These are phyloP conservation scores for Thielaviopsis ethacetica DNA, from an alignment of 2,329 filamentous ascomycete genomes.

Conservation along the genomic window DNA sequence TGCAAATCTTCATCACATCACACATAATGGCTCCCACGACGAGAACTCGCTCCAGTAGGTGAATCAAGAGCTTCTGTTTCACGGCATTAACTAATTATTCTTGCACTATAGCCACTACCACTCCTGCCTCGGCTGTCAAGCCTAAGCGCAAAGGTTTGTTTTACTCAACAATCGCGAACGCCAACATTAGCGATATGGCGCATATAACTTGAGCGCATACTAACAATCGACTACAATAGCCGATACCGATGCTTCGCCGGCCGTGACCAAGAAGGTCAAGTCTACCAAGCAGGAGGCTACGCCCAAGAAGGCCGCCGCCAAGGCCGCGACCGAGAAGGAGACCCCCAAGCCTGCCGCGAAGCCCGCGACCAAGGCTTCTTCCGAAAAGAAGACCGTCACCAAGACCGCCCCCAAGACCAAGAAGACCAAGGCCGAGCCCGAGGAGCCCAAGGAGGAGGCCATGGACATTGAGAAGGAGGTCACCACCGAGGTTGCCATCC, in stretches of 20 bases:
- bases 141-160: slow-evolving; percentile 24
- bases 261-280: slow-evolving; percentile 30
- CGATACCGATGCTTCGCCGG: slow-evolving; percentile 28
- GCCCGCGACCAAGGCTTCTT: slow-evolving; percentile 12
- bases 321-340: slow-evolving; percentile 19
- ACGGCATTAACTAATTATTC: not conserved
- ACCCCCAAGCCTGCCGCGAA: too few relatives aligned
- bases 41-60: slow-evolving; percentile 22
- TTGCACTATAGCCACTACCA: slow-evolving; percentile 1
- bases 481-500: slow-evolving; percentile 18
- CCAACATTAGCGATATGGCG: not conserved
- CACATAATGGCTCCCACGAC: slow-evolving; percentile 30
- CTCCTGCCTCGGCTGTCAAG: slow-evolving; percentile 10
- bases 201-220: slow-evolving; percentile 11
- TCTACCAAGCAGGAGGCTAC: slow-evolving; percentile 16
- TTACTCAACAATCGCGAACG: not conserved
- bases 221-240: slow-evolving; percentile 19
- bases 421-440: not conserved
- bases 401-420: not conserved
- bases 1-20: slow-evolving; percentile 11
- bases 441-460: slow-evolving; percentile 16
- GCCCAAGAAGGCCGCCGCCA: slow-evolving; percentile 16
- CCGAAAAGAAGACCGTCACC: slow-evolving; percentile 14
- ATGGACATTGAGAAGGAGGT: slow-evolving; percentile 14
- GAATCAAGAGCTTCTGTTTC: not conserved